A percentile compares a stretch with the other conserved stretches of the same genome.
Conservation (phyloP, 192 early-diverging fungal genomes). For the Coemansia sp. region DNA sequence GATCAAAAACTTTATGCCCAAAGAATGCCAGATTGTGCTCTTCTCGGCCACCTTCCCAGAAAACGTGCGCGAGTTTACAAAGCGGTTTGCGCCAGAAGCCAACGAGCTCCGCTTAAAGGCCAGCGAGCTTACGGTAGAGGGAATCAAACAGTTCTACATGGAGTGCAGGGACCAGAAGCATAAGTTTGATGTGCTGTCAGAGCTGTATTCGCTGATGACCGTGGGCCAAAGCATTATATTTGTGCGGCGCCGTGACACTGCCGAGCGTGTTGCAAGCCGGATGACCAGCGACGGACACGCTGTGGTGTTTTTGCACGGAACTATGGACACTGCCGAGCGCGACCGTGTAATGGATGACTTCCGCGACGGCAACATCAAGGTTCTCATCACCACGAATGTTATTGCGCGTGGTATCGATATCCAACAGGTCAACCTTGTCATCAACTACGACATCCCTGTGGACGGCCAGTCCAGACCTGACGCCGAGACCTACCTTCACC, state of each 20-base stretch:
- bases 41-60: conserved; percentile 96
- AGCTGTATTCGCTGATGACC: conserved; percentile 79
- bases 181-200: conserved; percentile 74
- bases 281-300: conserved; percentile 83
- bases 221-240: conserved; percentile 98
- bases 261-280: conserved; percentile 70
- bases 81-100: conserved; percentile 79
- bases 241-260: conserved; percentile 79
- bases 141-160: conserved; percentile 97
- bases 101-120: conserved; percentile 82
- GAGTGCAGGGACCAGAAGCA: conserved; percentile 79
- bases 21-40: conserved; percentile 77
- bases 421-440: conserved; percentile 89
- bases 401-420: conserved; percentile 98
- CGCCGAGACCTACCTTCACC: conserved; percentile 93
- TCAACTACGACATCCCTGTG: conserved; percentile 95
- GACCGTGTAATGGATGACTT: conserved; percentile 93
- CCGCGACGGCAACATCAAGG: conserved; percentile 85
- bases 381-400: conserved; percentile 96
- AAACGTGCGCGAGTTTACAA: conserved; percentile 73
- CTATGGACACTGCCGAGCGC: conserved; percentile 71
- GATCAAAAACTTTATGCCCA: conserved; percentile 76
- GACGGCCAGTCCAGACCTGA: conserved; percentile 69
- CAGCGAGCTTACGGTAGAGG: conserved; percentile 90
- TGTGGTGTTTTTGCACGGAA: conserved; percentile 85